Base-by-base conservation (phyloP, 164 flowering plant species). In the Macadamia integrifolia region DNA sequence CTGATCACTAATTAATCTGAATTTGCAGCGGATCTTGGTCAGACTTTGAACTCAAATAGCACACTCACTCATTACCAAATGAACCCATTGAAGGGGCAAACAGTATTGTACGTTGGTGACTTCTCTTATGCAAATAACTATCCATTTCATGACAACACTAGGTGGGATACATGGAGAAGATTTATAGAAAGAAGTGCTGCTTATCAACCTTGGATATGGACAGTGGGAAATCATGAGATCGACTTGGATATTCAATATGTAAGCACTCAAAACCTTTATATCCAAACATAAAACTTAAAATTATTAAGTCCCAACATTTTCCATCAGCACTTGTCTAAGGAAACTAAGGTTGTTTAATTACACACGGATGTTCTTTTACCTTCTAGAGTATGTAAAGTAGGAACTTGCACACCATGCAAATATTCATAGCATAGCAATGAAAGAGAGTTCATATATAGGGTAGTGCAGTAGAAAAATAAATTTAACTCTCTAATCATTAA, bases 201-300 rank as follows among this genome's bases (percentile, higher is more conserved):
- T 30, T 87, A 87, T 75, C 96, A 90, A 65, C 94, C 98, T 12
- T 92, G 98, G 98, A 90, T 92, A 53, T 90, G 94, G 94, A 81
- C 92, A 6, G 89, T 91, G 9, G 98, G 96, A 9, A 92, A 90
- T 66, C 96, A 92, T 61, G 98, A 92, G 64, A n/a, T 90, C 14
- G 94, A 92, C 72, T 87, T 78, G 73, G 72, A 62, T 66, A 96
- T 94, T 35, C 74, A 80, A 60, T 28, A 81, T 60, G 97, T 91
- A 83, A 53, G 81, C 40, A 23, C 55, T 66, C n/a, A 13, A 15
- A 13, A 55, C 53, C 28, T 43, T 42, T 30, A 14, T 29, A 55
- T 17, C 7, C 12, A 50, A 56, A 43, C 9, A 9, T 43, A 43
- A 43, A 5, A 43, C 9, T 9, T 23, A 23, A 23, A 23, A 23